Conservation (phyloP, 257 asterid species). For the Plectranthus barbatus region DNA sequence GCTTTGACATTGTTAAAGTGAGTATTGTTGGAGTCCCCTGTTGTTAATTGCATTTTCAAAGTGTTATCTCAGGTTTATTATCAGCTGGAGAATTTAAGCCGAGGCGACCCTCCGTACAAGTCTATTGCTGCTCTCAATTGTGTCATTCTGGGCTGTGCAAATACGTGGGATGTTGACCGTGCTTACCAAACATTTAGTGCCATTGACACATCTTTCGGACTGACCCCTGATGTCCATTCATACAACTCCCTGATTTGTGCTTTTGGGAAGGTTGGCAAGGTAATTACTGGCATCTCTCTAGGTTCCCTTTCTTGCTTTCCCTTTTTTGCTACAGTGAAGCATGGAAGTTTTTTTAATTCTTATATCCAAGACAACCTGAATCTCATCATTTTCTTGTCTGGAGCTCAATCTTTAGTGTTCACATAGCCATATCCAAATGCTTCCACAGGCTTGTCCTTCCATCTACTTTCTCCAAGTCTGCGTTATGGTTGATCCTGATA, state of each 20-base stretch:
- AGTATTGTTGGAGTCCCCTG: conserved; percentile 4
- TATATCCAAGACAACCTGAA: background rate
- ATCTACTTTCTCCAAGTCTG: background rate
- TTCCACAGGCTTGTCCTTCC: background rate
- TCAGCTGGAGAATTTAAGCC: conserved; percentile 81
- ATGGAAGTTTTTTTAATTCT: too few species aligned
- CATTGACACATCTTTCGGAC: conserved; percentile 56
- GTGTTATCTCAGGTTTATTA: conserved; percentile 67
- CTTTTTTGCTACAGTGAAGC: too few species aligned
- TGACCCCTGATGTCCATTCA: conserved; percentile 75
- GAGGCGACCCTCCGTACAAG: conserved; percentile 59
- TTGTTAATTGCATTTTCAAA: conserved; percentile 16
- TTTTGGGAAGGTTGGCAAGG: conserved; percentile 75
- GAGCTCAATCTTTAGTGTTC: background rate
- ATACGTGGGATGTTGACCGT: conserved; percentile 93
- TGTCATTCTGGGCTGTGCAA: conserved; percentile 87
- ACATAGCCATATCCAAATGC: background rate
- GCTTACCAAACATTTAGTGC: conserved; percentile 86
- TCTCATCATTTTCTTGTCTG: conserved; percentile 1
- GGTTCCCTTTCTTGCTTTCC: background rate
- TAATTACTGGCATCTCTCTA: conserved; percentile 18
- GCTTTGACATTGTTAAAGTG: background rate
- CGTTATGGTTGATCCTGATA: background rate
- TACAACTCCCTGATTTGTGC: conserved; percentile 80
- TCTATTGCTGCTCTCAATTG: conserved; percentile 88